Evolutionary conservation across 2,329 filamentous ascomycete genomes (phyloP).

Genomic region (Magnaporthiopsis incrustans): DNA sequence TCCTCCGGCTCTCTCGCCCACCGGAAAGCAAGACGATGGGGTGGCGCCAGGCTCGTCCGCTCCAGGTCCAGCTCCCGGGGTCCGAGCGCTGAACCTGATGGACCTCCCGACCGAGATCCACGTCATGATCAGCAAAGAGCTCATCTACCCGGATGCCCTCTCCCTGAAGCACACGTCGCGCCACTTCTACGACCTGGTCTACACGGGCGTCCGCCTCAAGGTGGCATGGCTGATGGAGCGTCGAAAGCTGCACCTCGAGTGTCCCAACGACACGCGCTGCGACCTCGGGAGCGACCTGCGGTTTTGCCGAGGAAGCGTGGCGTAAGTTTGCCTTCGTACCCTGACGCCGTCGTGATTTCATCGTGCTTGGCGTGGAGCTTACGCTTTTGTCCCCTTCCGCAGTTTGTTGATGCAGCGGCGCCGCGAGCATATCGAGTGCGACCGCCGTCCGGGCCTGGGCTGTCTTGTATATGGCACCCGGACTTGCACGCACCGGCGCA

Average conservation of each 20-base stretch:
- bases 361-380: background rate
- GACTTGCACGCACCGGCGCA: conserved; percentile 36
- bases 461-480: conserved; percentile 46
- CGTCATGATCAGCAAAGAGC: conserved; percentile 48
- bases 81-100: conserved; percentile 26
- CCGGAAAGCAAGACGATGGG: background rate
- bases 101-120: conserved; percentile 60
- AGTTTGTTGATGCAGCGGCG: conserved; percentile 52
- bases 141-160: conserved; percentile 63
- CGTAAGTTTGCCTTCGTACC: conserved; percentile 29
- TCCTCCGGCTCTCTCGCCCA: background rate
- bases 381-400: conserved; percentile 2
- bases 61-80: background rate
- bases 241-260: conserved; percentile 54
- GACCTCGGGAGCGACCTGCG: conserved; percentile 50
- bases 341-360: too few species aligned
- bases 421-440: conserved; percentile 53
- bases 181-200: conserved; percentile 55
- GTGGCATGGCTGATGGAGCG: conserved; percentile 62
- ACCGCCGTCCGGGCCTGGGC: conserved; percentile 46
- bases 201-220: conserved; percentile 58
- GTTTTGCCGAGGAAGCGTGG: conserved; percentile 53
- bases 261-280: conserved; percentile 50
- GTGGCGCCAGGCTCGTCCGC: background rate
- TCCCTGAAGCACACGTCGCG: conserved; percentile 59